Evolutionary conservation across 768 basidiomycete genomes (phyloP).

Genomic region (Amanita muscaria): DNA sequence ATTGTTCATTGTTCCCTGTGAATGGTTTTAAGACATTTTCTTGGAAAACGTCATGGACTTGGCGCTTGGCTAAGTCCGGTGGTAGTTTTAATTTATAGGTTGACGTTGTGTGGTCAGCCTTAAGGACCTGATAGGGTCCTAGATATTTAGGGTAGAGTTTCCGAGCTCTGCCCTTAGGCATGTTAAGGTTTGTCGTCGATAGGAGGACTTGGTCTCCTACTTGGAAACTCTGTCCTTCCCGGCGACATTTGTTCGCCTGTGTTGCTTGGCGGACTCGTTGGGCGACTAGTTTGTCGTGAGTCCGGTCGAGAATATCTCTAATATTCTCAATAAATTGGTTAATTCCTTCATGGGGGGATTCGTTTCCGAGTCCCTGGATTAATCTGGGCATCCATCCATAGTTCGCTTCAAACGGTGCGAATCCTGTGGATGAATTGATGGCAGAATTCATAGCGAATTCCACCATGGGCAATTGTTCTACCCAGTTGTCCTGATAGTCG

Average conservation of each 20-base stretch:
- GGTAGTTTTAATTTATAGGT: neutral
- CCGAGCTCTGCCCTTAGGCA: neutral
- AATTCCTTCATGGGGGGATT: neutral
- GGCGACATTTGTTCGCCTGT: neutral
- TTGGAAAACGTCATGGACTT: too few relatives aligned
- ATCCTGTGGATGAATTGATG: constrained; percentile 24
- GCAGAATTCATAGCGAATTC: too few relatives aligned
- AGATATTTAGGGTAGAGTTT: neutral
- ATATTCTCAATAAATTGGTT: neutral
- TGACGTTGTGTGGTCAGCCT: too few relatives aligned
- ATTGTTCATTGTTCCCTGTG: neutral
- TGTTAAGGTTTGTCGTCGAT: neutral
- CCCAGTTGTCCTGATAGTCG: constrained; percentile 25
- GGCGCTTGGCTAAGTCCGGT: neutral
- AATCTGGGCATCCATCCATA: constrained; percentile 17
- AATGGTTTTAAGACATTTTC: neutral
- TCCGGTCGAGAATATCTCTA: neutral
- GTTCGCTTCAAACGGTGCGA: too few relatives aligned
- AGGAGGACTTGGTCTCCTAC: neutral
- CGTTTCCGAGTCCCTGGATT: constrained; percentile 10
- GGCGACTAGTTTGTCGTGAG: too few relatives aligned
- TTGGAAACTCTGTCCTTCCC: neutral
- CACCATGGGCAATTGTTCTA: too few relatives aligned
- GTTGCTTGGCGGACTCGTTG: neutral
- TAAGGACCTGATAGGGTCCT: neutral